These are phyloP conservation scores for Diaporthe batatas DNA, from an alignment of 2,329 filamentous ascomycete genomes.

Conservation along the genomic window DNA sequence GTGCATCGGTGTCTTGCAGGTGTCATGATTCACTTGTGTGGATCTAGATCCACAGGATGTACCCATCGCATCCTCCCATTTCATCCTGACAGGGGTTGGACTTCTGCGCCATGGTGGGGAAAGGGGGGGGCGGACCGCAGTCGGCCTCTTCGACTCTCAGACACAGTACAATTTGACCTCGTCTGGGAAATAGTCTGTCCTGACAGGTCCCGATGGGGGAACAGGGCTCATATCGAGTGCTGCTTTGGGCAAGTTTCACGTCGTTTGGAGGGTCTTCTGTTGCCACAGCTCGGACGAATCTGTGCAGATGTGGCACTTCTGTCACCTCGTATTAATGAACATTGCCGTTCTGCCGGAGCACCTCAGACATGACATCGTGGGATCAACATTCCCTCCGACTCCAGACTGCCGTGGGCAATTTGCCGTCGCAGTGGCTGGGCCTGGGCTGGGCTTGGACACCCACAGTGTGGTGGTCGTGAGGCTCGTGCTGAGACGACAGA, in stretches of 20 bases:
- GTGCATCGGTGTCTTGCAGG: slow-evolving; percentile 33
- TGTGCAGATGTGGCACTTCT: slow-evolving; percentile 13
- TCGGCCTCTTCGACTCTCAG: slow-evolving; percentile 2
- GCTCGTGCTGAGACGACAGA: slow-evolving; percentile 24
- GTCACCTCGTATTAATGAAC: neutral
- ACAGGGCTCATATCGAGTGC: neutral
- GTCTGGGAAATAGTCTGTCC: neutral
- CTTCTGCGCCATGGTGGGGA: slow-evolving; percentile 7
- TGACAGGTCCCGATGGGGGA: neutral
- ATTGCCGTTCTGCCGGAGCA: neutral
- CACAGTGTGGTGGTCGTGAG: neutral
- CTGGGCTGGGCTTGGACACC: slow-evolving; percentile 4
- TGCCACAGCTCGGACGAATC: slow-evolving; percentile 11
- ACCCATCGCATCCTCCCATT: slow-evolving; percentile 25
- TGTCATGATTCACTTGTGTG: slow-evolving; percentile 36
- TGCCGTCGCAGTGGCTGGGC: slow-evolving; percentile 15
- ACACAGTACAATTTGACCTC: slow-evolving; percentile 6
- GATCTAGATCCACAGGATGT: slow-evolving; percentile 26
- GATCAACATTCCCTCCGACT: neutral
- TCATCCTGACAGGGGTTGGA: slow-evolving; percentile 24
- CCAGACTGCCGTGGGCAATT: neutral
- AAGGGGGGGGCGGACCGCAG: too few species aligned
- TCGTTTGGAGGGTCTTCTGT: neutral
- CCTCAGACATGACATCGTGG: slow-evolving; percentile 23
- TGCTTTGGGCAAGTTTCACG: slow-evolving; percentile 20